Evolutionary conservation across 1,284 basidiomycete species (phyloP), one percentile per base, ranked within the genome.

Genomic region (Takashimella koratensis): DNA sequence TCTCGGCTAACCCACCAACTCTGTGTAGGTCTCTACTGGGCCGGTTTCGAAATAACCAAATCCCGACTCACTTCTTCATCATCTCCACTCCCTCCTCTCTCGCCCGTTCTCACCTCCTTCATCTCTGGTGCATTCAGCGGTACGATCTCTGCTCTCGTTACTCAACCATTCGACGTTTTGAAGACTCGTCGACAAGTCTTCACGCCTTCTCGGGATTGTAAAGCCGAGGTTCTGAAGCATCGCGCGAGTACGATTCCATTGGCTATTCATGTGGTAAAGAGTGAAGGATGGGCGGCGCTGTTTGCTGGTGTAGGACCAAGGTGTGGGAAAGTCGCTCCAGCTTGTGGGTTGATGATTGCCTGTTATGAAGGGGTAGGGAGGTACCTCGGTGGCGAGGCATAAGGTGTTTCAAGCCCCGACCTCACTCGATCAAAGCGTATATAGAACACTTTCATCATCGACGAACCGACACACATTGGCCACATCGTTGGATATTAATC

Each of bases 301-400:
- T 96, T 90, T 73, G 85, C 88, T 40, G 95, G 95, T 0, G 77
- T 93, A 39, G 79, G 86, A 3, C 95, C 96, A 27, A 84, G 95
- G 30, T 85, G 95, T 49, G 91, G 86, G 25, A 98, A 98, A 76
- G 93, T 98, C 60, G 95, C 93, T 3, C 96, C 96, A n/a, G 94
- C 96, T 23, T 98, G 96, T 76, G 95, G 95, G 16, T 57, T 76
- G 43, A 77, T 77, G 75, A 97, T 98, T 72, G 86, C 88, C 52
- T 92, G 87, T 69, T 98, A 89, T 71, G 94, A 98, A 83, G 91
- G 78, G 21, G 78, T 80, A 1, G 75, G 74, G n/a, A 65, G 71
- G 49, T 72, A 67, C 43, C 56, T 77, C 10, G 70, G 70, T 36
- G 30, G 30, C 16, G 30, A 36, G 8, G 30, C 30, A 16, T 36